Evolutionary conservation across 129 eudicot genomes (phyloP), one percentile per base, ranked within the genome.

Genomic region (Apium graveolens): DNA sequence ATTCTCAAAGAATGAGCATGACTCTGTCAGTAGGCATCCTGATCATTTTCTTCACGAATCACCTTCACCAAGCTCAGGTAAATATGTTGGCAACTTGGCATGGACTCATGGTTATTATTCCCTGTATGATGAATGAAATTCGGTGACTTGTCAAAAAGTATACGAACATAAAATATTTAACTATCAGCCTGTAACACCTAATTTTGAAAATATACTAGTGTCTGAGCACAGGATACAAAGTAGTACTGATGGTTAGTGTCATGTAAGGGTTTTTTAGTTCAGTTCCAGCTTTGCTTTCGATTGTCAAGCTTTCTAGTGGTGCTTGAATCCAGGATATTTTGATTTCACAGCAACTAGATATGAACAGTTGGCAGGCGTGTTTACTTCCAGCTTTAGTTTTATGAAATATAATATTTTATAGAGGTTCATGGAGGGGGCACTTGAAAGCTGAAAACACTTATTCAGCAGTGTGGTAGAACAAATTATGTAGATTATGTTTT

Each of bases 31-130:
- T 49, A 78, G 88, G 70, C 83, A 81, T 71, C 73, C 86, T 11
- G 93, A 86, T 72, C 78, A 84, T 42, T 84, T 79, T 73, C 73
- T 84, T 26, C 88, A 74, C 12, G 91, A 86, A 73, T 85, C 90
- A 53, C 93, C 93, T 82, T 90, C 91, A 41, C 92, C 98, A 13
- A 80, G 87, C 86, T 91, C 98, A 86, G 97, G 98, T 94, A 82
- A 70, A 17, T 60, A 60, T 60, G 39, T 70, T 70, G 27, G 39
- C 74, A 35, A 37, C 74, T 32, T 20, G 42, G 46, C 74, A 34
- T 70, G 29, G 46, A 35, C 44, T 13, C 43, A 34, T 20, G 41
- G 27, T 14, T 4, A 35, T 0, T 11, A 65, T 49, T 49, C n/a
- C 8, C 3, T 49, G n/a, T 49, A 49, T 17, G 17, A 17, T 18